Evolutionary conservation across 148 eudicot genomes (phyloP).

Genomic region (Oxyria digyna): DNA sequence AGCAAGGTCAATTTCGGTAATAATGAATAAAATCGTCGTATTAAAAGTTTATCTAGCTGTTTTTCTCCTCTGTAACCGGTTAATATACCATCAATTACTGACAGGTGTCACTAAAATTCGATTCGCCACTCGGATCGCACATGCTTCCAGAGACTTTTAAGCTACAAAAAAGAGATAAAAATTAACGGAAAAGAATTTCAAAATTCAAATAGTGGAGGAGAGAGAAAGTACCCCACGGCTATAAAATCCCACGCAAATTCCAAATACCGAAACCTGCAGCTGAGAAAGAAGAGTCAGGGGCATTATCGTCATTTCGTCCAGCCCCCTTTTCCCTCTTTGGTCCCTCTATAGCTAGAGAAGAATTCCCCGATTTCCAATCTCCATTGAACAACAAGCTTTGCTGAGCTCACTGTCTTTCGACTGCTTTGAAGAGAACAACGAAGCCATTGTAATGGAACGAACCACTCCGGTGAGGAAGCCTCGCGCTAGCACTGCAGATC

Average conservation of each 20-base stretch:
- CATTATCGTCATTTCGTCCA: conserved; percentile 13
- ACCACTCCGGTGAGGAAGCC: conserved; percentile 15
- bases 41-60: not conserved
- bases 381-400: not conserved
- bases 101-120: conserved; percentile 1
- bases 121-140: not conserved
- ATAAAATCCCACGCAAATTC: not conserved
- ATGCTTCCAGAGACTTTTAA: conserved; percentile 3
- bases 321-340: not conserved
- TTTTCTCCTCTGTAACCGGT: not conserved
- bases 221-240: conserved; percentile 4
- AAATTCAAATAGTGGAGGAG: conserved; percentile 5
- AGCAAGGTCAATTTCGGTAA: not conserved
- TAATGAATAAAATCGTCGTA: not conserved
- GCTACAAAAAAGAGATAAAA: not conserved
- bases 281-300: conserved; percentile 17
- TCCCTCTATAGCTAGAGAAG: not conserved
- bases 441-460: conserved; percentile 6
- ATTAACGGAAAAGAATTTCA: not conserved
- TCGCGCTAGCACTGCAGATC: conserved; percentile 17
- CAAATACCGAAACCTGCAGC: conserved; percentile 2
- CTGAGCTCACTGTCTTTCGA: not conserved
- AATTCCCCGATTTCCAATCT: conserved; percentile 4
- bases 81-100: not conserved
- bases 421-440: not conserved